phyloP scores from a whole-genome alignment of 208 protist genomes.

The Crithidia mellificae region DNA sequence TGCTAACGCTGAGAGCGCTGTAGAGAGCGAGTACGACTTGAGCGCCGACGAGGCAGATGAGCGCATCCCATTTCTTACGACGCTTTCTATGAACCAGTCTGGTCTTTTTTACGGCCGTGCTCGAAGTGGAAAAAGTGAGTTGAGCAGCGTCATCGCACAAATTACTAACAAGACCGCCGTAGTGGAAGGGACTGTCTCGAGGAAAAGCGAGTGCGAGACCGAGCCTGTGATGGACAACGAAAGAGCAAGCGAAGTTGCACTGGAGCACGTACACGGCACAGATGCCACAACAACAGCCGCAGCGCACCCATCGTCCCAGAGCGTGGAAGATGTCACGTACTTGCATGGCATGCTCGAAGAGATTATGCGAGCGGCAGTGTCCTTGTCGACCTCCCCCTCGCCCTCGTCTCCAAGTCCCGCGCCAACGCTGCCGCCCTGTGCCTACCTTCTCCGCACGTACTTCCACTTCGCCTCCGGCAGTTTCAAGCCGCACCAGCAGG shows the following conservation, averaged over 20 bases:
- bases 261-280: neutral
- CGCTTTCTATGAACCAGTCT: constrained; percentile 28
- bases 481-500: constrained; percentile 82
- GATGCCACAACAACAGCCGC: neutral
- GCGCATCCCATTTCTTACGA: constrained; percentile 55
- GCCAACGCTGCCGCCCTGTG: constrained; percentile 47
- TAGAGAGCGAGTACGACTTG: neutral
- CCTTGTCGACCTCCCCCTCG: neutral
- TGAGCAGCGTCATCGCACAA: neutral
- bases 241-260: neutral
- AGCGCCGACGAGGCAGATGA: constrained; percentile 10
- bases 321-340: constrained; percentile 9
- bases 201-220: too few species aligned
- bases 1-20: too few species aligned
- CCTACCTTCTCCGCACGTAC: constrained; percentile 58
- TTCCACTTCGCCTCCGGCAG: constrained; percentile 53
- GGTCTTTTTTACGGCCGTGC: constrained; percentile 16
- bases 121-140: neutral
- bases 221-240: too few species aligned
- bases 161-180: neutral
- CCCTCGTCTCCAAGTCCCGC: neutral
- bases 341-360: constrained; percentile 23
- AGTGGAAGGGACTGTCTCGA: too few species aligned
- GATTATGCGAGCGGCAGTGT: constrained; percentile 19
- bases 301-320: neutral